Evolutionary conservation across 2,329 filamentous ascomycete genomes (phyloP).

Genomic region (Lasiodiplodia citricola): DNA sequence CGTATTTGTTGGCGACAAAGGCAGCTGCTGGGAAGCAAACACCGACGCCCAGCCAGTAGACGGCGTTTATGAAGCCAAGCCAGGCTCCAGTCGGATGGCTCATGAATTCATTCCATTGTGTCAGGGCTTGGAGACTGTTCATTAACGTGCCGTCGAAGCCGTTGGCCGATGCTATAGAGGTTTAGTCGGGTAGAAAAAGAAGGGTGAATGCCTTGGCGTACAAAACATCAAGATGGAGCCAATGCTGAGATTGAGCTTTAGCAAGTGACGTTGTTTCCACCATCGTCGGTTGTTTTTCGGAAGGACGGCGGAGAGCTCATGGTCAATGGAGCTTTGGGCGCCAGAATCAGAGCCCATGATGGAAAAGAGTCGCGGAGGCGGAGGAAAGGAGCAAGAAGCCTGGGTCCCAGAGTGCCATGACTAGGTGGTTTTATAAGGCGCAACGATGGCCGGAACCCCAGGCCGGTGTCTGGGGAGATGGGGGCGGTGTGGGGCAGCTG

Average conservation of each 20-base stretch:
- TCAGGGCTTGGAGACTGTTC: conserved; percentile 20
- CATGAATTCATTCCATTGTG: conserved; percentile 22
- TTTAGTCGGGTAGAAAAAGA: neutral
- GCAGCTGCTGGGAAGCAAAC: conserved; percentile 33
- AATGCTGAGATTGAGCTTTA: conserved; percentile 18
- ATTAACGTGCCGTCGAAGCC: conserved; percentile 19
- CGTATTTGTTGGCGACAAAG: conserved; percentile 35
- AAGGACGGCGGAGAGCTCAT: conserved; percentile 12
- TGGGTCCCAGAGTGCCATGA: neutral
- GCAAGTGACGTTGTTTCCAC: conserved; percentile 15
- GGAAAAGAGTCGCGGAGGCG: neutral
- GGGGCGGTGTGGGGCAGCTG: conserved; percentile 14
- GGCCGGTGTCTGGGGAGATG: conserved; percentile 12
- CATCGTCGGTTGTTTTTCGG: conserved; percentile 6
- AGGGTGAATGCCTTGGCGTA: neutral
- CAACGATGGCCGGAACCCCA: conserved; percentile 6
- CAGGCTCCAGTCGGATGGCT: conserved; percentile 31
- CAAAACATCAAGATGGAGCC: conserved; percentile 12
- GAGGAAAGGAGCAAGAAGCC: neutral
- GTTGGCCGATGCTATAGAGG: conserved; percentile 2
- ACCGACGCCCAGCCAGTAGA: conserved; percentile 35
- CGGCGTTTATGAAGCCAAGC: conserved; percentile 33
- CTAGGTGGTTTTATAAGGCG: neutral
- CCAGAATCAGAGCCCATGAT: conserved; percentile 4
- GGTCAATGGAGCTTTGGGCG: neutral